A percentile compares a stretch with the other conserved stretches of the same genome.
Evolutionary conservation across 208 protist genomes (phyloP).

Genomic region (Naegleria lovaniensis): DNA sequence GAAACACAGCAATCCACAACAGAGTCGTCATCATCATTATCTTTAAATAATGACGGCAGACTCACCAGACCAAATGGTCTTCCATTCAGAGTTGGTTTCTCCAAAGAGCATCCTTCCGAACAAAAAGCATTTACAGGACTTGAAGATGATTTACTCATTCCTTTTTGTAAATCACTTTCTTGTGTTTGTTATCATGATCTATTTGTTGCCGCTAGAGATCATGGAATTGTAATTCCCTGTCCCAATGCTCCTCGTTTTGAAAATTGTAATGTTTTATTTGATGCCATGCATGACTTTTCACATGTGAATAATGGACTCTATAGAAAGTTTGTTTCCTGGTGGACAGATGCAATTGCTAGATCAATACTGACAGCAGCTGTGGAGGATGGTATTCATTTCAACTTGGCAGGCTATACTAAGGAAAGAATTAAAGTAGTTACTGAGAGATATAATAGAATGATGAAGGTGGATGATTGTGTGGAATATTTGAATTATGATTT

Average conservation of each 20-base stretch:
- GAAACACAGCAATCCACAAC: too few relatives aligned
- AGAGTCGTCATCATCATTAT: too few relatives aligned
- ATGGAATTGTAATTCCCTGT: not conserved
- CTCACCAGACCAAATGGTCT: too few relatives aligned
- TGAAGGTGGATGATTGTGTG: too few relatives aligned
- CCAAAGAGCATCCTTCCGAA: not conserved
- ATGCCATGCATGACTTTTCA: not conserved
- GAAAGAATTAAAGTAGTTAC: too few relatives aligned
- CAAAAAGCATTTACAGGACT: not conserved
- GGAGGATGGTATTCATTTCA: not conserved
- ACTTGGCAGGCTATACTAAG: too few relatives aligned
- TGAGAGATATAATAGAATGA: too few relatives aligned
- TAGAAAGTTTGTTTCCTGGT: not conserved
- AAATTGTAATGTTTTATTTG: not conserved
- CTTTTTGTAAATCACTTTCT: not conserved
- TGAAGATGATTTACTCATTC: not conserved
- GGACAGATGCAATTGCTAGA: not conserved
- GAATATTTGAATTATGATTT: too few relatives aligned
- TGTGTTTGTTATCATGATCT: not conserved
- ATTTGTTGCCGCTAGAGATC: not conserved
- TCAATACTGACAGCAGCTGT: not conserved
- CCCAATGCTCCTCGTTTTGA: not conserved
- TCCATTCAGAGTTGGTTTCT: too few relatives aligned
- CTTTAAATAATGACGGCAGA: too few relatives aligned
- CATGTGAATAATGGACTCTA: not conserved